Conservation (phyloP, 1,284 basidiomycete genomes). For the Salmacisia buchloeana region DNA sequence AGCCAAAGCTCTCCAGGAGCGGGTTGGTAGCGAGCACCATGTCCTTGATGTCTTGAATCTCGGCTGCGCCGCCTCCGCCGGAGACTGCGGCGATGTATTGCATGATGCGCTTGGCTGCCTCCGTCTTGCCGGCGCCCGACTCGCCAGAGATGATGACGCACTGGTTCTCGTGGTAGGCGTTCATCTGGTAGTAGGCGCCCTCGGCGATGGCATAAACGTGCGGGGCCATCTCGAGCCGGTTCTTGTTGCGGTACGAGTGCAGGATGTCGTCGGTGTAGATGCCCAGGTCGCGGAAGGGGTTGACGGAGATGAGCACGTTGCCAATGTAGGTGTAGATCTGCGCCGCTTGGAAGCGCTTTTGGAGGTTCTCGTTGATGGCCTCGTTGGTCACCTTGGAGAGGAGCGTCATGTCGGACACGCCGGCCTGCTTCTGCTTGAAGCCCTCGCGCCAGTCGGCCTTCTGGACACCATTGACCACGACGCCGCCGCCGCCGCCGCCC, state of each 20-base stretch:
- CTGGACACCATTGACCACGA: constrained; percentile 37
- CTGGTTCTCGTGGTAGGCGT: constrained; percentile 97
- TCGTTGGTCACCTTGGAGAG: constrained; percentile 96
- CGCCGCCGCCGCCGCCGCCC: constrained; percentile 7
- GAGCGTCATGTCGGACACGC: constrained; percentile 97
- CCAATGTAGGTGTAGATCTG: constrained; percentile 99
- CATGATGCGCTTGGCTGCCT: constrained; percentile 70
- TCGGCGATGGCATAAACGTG: constrained; percentile 98
- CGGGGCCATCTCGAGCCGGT: constrained; percentile 92
- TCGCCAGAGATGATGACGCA: constrained; percentile 99
- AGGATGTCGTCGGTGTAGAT: constrained; percentile 90
- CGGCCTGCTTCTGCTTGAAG: constrained; percentile 58
- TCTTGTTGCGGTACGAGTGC: constrained; percentile 88
- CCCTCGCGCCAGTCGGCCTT: constrained; percentile 50
- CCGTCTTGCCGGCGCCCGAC: constrained; percentile 57
- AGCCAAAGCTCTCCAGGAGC: constrained; percentile 93
- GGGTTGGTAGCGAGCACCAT: constrained; percentile 99
- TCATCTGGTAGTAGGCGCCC: constrained; percentile 98
- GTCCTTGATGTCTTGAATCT: constrained; percentile 93
- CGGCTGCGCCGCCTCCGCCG: constrained; percentile 63
- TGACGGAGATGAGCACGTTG: constrained; percentile 93
- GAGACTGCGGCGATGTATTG: constrained; percentile 98
- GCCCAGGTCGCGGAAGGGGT: constrained; percentile 81
- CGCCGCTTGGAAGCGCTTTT: constrained; percentile 85
- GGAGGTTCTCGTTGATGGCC: constrained; percentile 93